phyloP scores from a whole-genome alignment of 2,329 filamentous ascomycete species.

The Aspergillus ruber region DNA sequence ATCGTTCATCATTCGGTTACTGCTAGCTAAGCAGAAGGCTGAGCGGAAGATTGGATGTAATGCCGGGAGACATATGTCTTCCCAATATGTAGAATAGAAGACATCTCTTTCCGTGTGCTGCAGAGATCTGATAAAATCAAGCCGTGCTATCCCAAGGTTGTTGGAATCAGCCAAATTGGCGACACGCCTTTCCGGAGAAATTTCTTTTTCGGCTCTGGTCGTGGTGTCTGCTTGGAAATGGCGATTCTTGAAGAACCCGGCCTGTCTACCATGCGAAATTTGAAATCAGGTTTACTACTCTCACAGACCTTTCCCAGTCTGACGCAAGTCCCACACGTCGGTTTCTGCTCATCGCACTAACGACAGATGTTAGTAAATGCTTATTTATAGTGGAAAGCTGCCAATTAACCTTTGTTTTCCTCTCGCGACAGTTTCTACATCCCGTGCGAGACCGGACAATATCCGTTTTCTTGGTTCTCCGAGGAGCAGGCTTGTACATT shows the following conservation, averaged over 20 bases:
- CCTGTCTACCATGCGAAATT: slow-evolving; percentile 6
- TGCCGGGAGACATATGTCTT: slow-evolving; percentile 17
- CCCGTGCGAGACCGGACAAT: slow-evolving; percentile 16
- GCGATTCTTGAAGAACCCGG: no score
- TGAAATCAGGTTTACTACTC: slow-evolving; percentile 5
- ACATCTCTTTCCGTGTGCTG: slow-evolving; percentile 16
- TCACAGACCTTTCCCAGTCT: slow-evolving; percentile 15
- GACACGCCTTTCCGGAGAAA: no score
- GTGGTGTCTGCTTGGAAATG: no score
- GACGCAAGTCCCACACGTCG: slow-evolving; percentile 17
- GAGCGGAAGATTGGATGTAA: slow-evolving; percentile 16
- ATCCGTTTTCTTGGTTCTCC: slow-evolving; percentile 13
- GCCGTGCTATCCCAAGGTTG: neutral
- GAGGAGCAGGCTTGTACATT: slow-evolving; percentile 14
- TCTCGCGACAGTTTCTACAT: slow-evolving; percentile 13
- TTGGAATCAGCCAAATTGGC: no score
- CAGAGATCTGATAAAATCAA: slow-evolving; percentile 12
- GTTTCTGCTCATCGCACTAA: slow-evolving; percentile 19
- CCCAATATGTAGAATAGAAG: slow-evolving; percentile 21
- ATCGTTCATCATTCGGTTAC: slow-evolving; percentile 7
- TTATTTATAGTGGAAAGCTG: no score
- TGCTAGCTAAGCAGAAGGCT: neutral
- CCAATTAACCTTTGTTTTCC: slow-evolving; percentile 2
- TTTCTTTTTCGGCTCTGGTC: no score
- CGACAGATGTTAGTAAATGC: no score